Conservation (phyloP, 495 filamentous ascomycete genomes). For the Cladorrhinum samala region DNA sequence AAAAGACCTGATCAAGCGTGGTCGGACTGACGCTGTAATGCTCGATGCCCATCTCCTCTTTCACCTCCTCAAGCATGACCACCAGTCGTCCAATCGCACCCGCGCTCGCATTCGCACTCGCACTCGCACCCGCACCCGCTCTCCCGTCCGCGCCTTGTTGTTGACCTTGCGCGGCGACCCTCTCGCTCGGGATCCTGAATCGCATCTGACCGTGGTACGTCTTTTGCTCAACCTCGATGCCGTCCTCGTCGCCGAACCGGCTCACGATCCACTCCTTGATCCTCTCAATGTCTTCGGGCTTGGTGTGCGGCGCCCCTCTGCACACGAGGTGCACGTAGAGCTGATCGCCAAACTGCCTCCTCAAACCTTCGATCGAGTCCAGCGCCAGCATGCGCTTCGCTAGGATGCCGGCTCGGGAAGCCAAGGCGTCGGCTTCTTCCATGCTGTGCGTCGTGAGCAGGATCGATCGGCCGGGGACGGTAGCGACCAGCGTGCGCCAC, state of each 20-base stretch:
- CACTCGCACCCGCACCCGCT: slow-evolving; percentile 23
- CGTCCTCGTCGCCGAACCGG: slow-evolving; percentile 52
- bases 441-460: slow-evolving; percentile 72
- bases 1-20: slow-evolving; percentile 82
- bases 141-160: too few species aligned
- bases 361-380: slow-evolving; percentile 54
- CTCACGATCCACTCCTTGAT: slow-evolving; percentile 56
- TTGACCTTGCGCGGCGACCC: too few species aligned
- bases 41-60: slow-evolving; percentile 60
- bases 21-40: slow-evolving; percentile 77
- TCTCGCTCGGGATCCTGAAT: slow-evolving; percentile 73
- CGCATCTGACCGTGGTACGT: slow-evolving; percentile 77
- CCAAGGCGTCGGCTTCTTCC: slow-evolving; percentile 75
- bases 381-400: slow-evolving; percentile 66
- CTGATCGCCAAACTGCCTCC: slow-evolving; percentile 53
- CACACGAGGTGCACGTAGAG: slow-evolving; percentile 70
- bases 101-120: slow-evolving; percentile 15
- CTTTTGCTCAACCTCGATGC: slow-evolving; percentile 60
- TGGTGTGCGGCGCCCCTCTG: slow-evolving; percentile 62
- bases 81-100: slow-evolving; percentile 58
- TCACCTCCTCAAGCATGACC: slow-evolving; percentile 61
- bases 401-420: slow-evolving; percentile 63
- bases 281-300: slow-evolving; percentile 54
- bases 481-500: slow-evolving; percentile 61
- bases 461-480: slow-evolving; percentile 55